Conservation (phyloP, 768 basidiomycete genomes). For the Collybiopsis confluens region DNA sequence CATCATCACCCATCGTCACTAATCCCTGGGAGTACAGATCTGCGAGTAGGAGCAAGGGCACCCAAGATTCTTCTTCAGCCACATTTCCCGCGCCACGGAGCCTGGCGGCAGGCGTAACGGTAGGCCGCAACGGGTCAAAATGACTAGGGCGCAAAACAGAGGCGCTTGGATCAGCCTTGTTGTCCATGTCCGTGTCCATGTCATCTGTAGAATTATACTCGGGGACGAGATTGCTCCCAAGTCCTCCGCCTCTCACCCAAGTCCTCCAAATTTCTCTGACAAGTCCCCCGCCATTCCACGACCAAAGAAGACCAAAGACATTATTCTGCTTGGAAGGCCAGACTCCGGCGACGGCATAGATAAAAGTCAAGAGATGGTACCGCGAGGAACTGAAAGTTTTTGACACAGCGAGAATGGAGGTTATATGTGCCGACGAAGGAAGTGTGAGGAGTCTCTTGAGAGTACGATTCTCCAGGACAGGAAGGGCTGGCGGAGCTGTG, state of each 20-base stretch:
- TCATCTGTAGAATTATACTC: not conserved
- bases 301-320: conserved; percentile 51
- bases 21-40: conserved; percentile 83
- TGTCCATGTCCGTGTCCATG: conserved; percentile 35
- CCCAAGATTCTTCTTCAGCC: conserved; percentile 39
- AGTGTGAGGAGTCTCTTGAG: conserved; percentile 60
- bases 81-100: conserved; percentile 27
- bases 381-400: conserved; percentile 17
- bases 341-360: conserved; percentile 52
- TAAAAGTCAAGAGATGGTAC: conserved; percentile 24
- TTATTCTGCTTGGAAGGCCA: conserved; percentile 59
- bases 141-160: not conserved
- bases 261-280: conserved; percentile 74
- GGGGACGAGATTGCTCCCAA: conserved; percentile 34
- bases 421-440: conserved; percentile 48
- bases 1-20: conserved; percentile 93
- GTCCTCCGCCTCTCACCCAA: conserved; percentile 52
- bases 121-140: conserved; percentile 2
- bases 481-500: conserved; percentile 21
- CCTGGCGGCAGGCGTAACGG: conserved; percentile 17
- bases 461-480: conserved; percentile 54
- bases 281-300: conserved; percentile 50
- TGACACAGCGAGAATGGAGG: conserved; percentile 43
- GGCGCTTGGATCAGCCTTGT: conserved; percentile 17
- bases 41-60: conserved; percentile 69